A percentile compares a stretch with the other conserved stretches of the same genome.
phyloP scores from a whole-genome alignment of 2,329 filamentous ascomycete species.

The Phaeosphaeria sp. region DNA sequence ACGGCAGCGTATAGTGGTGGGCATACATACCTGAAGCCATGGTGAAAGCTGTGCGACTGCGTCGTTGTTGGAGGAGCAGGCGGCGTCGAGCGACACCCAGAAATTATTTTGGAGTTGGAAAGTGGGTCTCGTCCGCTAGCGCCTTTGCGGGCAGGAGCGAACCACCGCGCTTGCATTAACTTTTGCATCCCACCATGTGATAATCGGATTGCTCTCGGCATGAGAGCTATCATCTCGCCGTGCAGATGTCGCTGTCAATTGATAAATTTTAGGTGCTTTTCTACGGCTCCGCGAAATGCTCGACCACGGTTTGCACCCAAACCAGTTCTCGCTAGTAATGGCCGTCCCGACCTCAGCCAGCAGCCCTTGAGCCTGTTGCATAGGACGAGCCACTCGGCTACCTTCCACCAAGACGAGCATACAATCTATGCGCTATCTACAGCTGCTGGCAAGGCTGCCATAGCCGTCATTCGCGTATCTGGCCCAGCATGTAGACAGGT shows the following conservation, averaged over 20 bases:
- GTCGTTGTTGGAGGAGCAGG: slow-evolving; percentile 11
- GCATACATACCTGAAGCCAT: slow-evolving; percentile 35
- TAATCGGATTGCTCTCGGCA: slow-evolving; percentile 34
- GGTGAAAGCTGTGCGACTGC: slow-evolving; percentile 4
- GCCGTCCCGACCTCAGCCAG: slow-evolving; percentile 7
- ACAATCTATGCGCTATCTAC: slow-evolving; percentile 96
- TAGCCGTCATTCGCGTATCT: slow-evolving; percentile 88
- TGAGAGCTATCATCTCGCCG: slow-evolving; percentile 40
- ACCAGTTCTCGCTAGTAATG: slow-evolving; percentile 1
- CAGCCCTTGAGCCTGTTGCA: slow-evolving; percentile 20
- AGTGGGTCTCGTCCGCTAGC: slow-evolving; percentile 13
- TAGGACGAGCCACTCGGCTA: slow-evolving; percentile 19
- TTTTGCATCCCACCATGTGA: slow-evolving; percentile 23
- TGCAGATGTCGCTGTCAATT: slow-evolving; percentile 15
- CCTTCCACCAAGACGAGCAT: slow-evolving; percentile 25
- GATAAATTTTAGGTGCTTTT: not conserved
- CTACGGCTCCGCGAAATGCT: not conserved
- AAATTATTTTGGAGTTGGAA: slow-evolving; percentile 21
- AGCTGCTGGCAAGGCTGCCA: slow-evolving; percentile 82
- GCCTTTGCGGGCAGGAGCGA: slow-evolving; percentile 27
- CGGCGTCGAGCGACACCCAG: slow-evolving; percentile 7
- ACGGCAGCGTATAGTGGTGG: not conserved
- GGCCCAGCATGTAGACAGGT: slow-evolving; percentile 76
- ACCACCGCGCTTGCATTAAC: slow-evolving; percentile 13
- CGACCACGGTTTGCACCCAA: not conserved